Percentiles rank a stretch among this genome's conserved stretches.
phyloP scores from a whole-genome alignment of 768 basidiomycete species.

The Tylopilus plumbeoviolaceoides region DNA sequence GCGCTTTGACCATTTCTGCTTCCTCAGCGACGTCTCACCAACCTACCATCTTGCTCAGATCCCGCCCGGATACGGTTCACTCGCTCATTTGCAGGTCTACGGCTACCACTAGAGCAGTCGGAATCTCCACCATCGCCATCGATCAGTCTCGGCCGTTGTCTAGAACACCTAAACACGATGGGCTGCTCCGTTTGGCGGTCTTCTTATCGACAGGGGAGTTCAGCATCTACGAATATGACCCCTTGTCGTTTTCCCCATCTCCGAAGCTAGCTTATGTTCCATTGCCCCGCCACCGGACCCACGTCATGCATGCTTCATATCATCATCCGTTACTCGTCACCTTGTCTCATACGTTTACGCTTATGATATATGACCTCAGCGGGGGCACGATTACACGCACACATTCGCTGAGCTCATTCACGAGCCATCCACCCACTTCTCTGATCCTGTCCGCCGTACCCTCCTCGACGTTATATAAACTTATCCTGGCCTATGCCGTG shows the following conservation, averaged over 20 bases:
- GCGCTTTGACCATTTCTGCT: conserved; percentile 55
- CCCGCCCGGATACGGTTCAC: conserved; percentile 28
- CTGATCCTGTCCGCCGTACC: conserved; percentile 66
- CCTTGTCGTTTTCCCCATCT: conserved; percentile 38
- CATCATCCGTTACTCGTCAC: conserved; percentile 76
- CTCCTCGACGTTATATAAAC: conserved; percentile 57
- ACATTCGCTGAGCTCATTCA: conserved; percentile 72
- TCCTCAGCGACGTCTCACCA: conserved; percentile 35
- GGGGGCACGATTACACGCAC: conserved; percentile 46
- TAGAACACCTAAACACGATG: conserved; percentile 24
- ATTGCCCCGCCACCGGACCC: conserved; percentile 36
- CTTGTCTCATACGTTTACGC: conserved; percentile 60
- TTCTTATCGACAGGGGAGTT: conserved; percentile 74
- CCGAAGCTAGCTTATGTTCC: conserved; percentile 48
- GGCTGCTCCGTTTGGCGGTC: conserved; percentile 44
- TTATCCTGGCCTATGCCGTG: conserved; percentile 68
- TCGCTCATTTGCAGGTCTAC: conserved; percentile 43
- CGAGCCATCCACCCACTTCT: conserved; percentile 75
- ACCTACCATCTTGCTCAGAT: conserved; percentile 21
- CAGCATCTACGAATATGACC: conserved; percentile 51
- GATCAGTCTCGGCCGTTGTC: conserved; percentile 66
- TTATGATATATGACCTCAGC: conserved; percentile 71
- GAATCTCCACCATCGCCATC: conserved; percentile 63
- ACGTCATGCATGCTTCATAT: conserved; percentile 64
- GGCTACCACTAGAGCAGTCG: conserved; percentile 26